Percentiles rank a stretch among this genome's conserved stretches.
Conservation (phyloP, 805 yeast genomes). For the Zygotorulaspora chibaensis region DNA sequence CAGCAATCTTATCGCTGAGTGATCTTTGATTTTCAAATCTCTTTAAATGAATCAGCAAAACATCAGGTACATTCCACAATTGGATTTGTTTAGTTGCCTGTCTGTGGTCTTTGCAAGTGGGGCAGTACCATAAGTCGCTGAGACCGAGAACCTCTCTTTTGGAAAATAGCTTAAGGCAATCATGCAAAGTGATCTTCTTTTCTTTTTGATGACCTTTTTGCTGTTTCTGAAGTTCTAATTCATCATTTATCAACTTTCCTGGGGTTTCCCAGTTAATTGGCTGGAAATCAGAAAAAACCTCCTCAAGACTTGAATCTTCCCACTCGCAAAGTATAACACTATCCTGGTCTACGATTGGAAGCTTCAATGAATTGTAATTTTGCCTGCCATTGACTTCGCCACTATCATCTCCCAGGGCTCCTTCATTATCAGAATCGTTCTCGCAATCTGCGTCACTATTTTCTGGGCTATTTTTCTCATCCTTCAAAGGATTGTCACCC, state of each 20-base stretch:
- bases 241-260: constrained; percentile 47
- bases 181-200: constrained; percentile 55
- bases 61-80: constrained; percentile 91
- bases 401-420: constrained; percentile 2
- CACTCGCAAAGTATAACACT: constrained; percentile 63
- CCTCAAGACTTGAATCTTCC: constrained; percentile 45
- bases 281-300: constrained; percentile 51
- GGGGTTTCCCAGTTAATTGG: constrained; percentile 55
- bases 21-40: constrained; percentile 81
- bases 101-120: constrained; percentile 79
- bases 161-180: constrained; percentile 71
- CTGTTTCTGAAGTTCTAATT: constrained; percentile 46
- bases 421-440: background rate
- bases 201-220: constrained; percentile 29
- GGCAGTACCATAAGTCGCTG: constrained; percentile 92
- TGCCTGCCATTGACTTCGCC: background rate
- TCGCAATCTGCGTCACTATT: background rate
- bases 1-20: constrained; percentile 85
- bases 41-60: constrained; percentile 83
- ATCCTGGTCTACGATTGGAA: constrained; percentile 28
- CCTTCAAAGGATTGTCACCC: background rate
- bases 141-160: constrained; percentile 81
- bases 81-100: constrained; percentile 89
- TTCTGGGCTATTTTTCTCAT: background rate
- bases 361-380: background rate